Percentiles rank a stretch among this genome's conserved stretches.
Conservation (phyloP, 345 rosid genomes). For the Clausena lansium region DNA sequence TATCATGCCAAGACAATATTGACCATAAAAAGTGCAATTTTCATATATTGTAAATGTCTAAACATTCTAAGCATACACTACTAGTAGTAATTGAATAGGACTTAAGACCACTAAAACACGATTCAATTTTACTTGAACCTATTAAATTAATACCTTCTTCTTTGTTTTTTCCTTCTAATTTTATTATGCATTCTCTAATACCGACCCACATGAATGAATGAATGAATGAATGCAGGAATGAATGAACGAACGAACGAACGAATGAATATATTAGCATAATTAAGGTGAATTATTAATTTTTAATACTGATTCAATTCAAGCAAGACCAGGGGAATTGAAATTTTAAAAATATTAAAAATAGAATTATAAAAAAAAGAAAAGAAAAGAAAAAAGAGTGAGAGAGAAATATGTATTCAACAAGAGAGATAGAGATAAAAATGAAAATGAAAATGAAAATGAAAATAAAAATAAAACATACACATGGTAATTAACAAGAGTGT, state of each 20-base stretch:
- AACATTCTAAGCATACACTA: neutral
- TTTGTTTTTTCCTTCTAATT: no score
- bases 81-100: neutral
- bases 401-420: conserved; percentile 30
- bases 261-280: no score
- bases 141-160: no score
- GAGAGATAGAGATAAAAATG: neutral
- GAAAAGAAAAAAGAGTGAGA: neutral
- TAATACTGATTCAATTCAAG: no score
- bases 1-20: neutral
- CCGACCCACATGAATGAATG: no score
- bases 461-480: conserved; percentile 3
- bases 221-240: no score
- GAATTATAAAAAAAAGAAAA: neutral
- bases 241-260: no score
- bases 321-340: no score
- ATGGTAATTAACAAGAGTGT: conserved; percentile 15
- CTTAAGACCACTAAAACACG: neutral
- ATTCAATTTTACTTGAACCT: no score
- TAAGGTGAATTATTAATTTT: no score
- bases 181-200: no score
- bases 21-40: neutral
- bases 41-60: neutral
- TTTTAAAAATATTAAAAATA: neutral
- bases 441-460: conserved; percentile 8